Base-by-base conservation (phyloP, 2,329 filamentous ascomycete genomes). In the Colletotrichum destructivum region DNA sequence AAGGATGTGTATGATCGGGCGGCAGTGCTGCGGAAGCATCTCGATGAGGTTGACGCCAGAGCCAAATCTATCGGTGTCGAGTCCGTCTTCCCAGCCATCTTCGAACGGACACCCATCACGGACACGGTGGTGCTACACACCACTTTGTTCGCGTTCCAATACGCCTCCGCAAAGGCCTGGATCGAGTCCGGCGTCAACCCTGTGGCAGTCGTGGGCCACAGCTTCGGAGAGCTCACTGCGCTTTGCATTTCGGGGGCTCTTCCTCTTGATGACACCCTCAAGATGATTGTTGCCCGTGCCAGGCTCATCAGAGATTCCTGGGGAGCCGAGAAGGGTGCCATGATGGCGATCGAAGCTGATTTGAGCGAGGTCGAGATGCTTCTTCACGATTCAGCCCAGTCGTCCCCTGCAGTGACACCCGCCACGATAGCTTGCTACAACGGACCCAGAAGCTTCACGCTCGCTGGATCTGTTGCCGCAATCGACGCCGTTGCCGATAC, bases 371-470 rank as follows among this genome's bases (percentile, higher is more conserved):
- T 59, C 21, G n/a, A 38, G 18, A 38, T 7, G 16, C 31, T 31
- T 11, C 44, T 38, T n/a, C 18, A 40, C 54, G 16, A 56, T 9
- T 55, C 52, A 11, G 31, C 52, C 26, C 15, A 55, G 16, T 21
- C 26, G 26, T 12, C 26, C 26, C 52, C 52, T 55, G 7, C 16
- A 11, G 26, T 73, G 81, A 2, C 72, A 78, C 1, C 71, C 75
- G 15, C 16, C 81, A 23, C 63, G 7, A 84, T 89, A 46, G 87
- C 87, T 0, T 88, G 86, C 74, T 85, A 79, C 75, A 88, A 87
- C 60, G 83, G 84, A 0, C 82, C 82, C 0, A 74, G 70, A 4
- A 85, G 79, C 69, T 83, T 84, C 74, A 84, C 83, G 0, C 35
- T 88, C 3, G 83, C 82, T 2, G 85, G 85, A 0, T 74, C 80